A percentile compares a stretch with the other conserved stretches of the same genome.
Evolutionary conservation across 805 yeast genomes (phyloP).

Genomic region (Candida glaebosa): DNA sequence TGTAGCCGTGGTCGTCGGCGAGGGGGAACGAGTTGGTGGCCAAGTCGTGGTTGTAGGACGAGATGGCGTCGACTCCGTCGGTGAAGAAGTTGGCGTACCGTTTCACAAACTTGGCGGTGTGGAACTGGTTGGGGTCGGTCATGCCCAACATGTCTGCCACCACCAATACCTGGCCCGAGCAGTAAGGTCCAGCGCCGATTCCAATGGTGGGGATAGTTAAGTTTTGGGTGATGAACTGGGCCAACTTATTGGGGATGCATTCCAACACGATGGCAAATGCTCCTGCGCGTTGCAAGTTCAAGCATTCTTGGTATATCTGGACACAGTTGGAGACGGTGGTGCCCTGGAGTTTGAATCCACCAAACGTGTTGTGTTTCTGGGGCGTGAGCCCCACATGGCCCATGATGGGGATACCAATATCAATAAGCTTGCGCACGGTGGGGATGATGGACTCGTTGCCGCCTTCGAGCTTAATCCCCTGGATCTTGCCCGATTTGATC

Average conservation of each 20-base stretch:
- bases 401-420: constrained; percentile 80
- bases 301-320: constrained; percentile 61
- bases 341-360: constrained; percentile 91
- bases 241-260: constrained; percentile 78
- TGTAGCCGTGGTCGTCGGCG: constrained; percentile 57
- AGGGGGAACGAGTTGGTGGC: constrained; percentile 55
- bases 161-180: constrained; percentile 89
- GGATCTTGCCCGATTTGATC: constrained; percentile 53
- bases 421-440: constrained; percentile 53
- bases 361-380: constrained; percentile 70
- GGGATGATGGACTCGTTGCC: constrained; percentile 52
- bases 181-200: constrained; percentile 85
- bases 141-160: constrained; percentile 81
- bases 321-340: constrained; percentile 50
- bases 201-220: constrained; percentile 83
- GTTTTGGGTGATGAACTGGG: constrained; percentile 56
- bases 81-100: constrained; percentile 53
- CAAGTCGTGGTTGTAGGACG: constrained; percentile 59
- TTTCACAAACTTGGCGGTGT: constrained; percentile 74
- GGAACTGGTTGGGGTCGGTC: constrained; percentile 44
- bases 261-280: constrained; percentile 74
- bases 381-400: constrained; percentile 95
- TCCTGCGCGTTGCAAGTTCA: constrained; percentile 69
- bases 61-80: constrained; percentile 49
- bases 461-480: constrained; percentile 86